phyloP scores from a whole-genome alignment of 2,329 filamentous ascomycete species.

The Elsinoe necatrix region DNA sequence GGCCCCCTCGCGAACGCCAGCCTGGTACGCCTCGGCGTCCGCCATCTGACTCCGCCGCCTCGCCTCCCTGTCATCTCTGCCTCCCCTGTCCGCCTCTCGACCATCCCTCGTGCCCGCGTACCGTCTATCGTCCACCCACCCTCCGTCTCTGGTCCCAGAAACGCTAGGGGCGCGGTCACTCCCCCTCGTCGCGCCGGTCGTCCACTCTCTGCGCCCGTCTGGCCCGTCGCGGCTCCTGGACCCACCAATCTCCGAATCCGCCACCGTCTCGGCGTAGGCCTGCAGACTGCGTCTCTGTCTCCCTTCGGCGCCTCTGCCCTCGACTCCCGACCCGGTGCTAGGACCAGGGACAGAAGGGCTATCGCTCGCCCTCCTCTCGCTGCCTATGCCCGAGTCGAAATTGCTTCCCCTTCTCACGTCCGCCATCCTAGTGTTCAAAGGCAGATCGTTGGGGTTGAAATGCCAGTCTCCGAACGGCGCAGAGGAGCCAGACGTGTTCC shows the following conservation, averaged over 20 bases:
- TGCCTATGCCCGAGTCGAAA: background rate
- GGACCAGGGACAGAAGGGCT: background rate
- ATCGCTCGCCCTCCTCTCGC: background rate
- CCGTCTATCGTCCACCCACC: background rate
- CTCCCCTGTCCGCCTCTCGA: background rate
- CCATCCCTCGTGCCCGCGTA: background rate
- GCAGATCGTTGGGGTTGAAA: background rate
- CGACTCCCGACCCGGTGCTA: background rate
- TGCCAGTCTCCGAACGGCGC: background rate
- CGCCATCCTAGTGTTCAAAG: background rate
- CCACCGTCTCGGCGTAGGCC: constrained; percentile 4
- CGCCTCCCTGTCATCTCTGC: background rate
- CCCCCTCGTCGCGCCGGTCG: background rate
- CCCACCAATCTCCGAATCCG: background rate
- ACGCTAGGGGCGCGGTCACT: background rate
- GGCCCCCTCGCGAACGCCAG: background rate
- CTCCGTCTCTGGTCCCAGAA: background rate
- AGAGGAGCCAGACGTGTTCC: background rate
- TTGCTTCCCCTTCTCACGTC: background rate
- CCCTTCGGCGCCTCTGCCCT: background rate
- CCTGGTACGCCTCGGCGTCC: background rate
- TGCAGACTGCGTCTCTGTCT: background rate
- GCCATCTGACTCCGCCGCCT: background rate
- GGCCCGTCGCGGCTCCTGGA: background rate
- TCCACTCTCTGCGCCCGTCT: background rate